Evolutionary conservation across 768 basidiomycete genomes (phyloP), one percentile per base, ranked within the genome.

Genomic region (Amylocystis lapponica): DNA sequence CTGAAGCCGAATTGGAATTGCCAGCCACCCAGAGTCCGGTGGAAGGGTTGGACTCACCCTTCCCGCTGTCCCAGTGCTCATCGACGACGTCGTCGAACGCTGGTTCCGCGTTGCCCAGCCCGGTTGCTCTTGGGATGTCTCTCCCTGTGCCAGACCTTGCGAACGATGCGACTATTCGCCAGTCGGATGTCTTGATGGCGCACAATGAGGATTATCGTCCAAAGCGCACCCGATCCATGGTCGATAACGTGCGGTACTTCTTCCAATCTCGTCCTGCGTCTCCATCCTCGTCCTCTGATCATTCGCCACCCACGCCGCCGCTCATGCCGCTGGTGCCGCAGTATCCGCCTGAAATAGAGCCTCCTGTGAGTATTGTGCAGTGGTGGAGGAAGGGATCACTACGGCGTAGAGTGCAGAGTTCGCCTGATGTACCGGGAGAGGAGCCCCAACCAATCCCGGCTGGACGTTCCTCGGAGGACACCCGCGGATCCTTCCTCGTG

Each of bases 241-340:
- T 79, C 36, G 77, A 73, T 49, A 81, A 78, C 51, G 76, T 85
- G 43, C 75, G 70, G 51, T 76, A 69, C 16, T 66, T 86, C 40
- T 83, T 86, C 52, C 62, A 67, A 21, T 66, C 76, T 39, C 74
- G 72, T 1, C 61, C 76, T 4, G 45, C 55, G 12, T 70, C 75
- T 13, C 67, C 75, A 5, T 53, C 63, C 13, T 54, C 51, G 4
- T 46, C 48, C 4, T 41, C 41, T 9, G 34, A 36, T 11, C 41
- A 41, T 22, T 29, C 36, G 7, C 51, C 53, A 9, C 47, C 55
- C 16, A 32, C 27, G 31, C 39, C 49, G 14, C 21, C 47, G 5
- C 27, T 43, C n/a, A 32, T 39, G 13, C 29, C 23, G 35, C 29
- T 41, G 22, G 48, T 42, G 54, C 57, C 43, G 30, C 32, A 33